Conservation (phyloP, 164 flowering plant species). For the Tinospora cordifolia region DNA sequence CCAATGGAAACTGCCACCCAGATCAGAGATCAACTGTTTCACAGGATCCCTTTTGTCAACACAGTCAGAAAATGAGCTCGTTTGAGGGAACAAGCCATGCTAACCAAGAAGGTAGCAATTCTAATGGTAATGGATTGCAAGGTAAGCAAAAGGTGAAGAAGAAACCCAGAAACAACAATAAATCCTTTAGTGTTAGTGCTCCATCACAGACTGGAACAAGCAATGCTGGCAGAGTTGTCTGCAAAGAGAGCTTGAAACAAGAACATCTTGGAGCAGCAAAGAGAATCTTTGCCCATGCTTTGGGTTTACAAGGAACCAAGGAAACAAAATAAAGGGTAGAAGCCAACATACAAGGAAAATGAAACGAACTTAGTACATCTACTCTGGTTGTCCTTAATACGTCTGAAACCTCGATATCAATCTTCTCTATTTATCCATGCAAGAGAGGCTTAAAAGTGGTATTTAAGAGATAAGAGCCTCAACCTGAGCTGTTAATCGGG, state of each 20-base stretch:
- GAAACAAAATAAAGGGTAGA: conserved; percentile 12
- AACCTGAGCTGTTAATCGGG: not conserved
- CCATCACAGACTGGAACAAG: conserved; percentile 17
- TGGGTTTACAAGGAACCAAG: conserved; percentile 43
- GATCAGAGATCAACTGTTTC: conserved; percentile 9
- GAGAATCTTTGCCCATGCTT: conserved; percentile 80
- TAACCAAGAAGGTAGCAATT: conserved; percentile 9
- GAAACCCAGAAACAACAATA: conserved; percentile 10
- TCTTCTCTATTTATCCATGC: not conserved
- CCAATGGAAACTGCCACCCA: conserved; percentile 7
- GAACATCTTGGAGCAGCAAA: conserved; percentile 80
- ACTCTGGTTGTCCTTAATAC: not conserved
- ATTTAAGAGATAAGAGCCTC: not conserved
- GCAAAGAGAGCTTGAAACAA: conserved; percentile 28
- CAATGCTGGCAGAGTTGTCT: conserved; percentile 13
- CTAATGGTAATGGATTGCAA: not conserved
- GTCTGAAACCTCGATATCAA: not conserved
- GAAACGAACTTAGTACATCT: not conserved
- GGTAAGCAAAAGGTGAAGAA: conserved; percentile 13
- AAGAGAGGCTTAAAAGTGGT: not conserved
- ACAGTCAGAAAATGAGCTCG: conserved; percentile 14
- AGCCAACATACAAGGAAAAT: not conserved
- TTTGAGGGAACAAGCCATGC: not conserved
- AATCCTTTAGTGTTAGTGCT: conserved; percentile 10
- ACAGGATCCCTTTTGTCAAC: conserved; percentile 7